Percentiles rank a stretch among this genome's conserved stretches.
phyloP scores from a whole-genome alignment of 495 filamentous ascomycete genomes.

The Daldinia childiae region DNA sequence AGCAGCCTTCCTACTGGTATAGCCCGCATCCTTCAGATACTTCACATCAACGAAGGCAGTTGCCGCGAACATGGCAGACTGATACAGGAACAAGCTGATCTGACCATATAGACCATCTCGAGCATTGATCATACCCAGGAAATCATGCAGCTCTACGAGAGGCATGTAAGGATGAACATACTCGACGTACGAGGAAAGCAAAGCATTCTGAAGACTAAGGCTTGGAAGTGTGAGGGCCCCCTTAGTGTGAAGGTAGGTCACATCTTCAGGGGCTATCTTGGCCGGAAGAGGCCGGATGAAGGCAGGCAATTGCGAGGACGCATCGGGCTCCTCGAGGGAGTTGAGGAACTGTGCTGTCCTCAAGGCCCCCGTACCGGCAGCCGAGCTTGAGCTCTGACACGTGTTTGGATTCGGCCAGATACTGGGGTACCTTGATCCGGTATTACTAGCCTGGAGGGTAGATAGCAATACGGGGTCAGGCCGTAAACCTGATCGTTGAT shows the following conservation, averaged over 20 bases:
- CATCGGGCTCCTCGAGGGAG: conserved; percentile 47
- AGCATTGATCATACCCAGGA: conserved; percentile 70
- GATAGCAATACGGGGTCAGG: conserved; percentile 41
- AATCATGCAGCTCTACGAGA: conserved; percentile 79
- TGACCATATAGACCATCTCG: conserved; percentile 72
- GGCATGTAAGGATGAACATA: conserved; percentile 93
- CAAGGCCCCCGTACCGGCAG: conserved; percentile 21
- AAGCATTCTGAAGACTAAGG: conserved; percentile 71
- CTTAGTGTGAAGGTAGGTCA: conserved; percentile 77
- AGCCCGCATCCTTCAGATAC: conserved; percentile 74
- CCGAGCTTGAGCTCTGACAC: conserved; percentile 32
- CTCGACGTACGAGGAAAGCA: conserved; percentile 79
- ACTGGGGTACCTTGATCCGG: conserved; percentile 47
- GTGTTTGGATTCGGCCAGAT: conserved; percentile 46
- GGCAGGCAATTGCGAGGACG: conserved; percentile 60
- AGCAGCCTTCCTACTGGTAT: conserved; percentile 73
- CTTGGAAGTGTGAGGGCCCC: conserved; percentile 78
- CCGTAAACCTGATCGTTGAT: conserved; percentile 47
- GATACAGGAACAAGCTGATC: conserved; percentile 80
- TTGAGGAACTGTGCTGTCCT: conserved; percentile 46
- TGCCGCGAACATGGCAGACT: conserved; percentile 84
- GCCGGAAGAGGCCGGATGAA: conserved; percentile 79
- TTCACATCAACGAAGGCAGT: conserved; percentile 80
- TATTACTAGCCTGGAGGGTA: conserved; percentile 41
- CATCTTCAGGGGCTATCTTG: conserved; percentile 75